phyloP scores from a whole-genome alignment of 768 basidiomycete species.

The Grammothele lineata region DNA sequence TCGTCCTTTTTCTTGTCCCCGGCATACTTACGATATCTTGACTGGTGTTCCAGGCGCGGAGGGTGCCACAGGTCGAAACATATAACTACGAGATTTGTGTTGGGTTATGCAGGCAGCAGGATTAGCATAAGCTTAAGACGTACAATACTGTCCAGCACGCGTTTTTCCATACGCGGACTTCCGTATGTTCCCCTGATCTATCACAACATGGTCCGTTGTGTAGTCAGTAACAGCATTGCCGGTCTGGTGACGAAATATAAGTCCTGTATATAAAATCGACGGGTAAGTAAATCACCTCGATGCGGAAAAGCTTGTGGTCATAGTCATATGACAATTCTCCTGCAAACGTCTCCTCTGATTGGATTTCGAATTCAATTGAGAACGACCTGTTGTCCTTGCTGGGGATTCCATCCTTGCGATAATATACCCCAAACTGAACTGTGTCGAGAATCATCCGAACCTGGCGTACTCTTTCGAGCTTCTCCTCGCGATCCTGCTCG shows the following conservation, averaged over 20 bases:
- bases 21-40: constrained; percentile 48
- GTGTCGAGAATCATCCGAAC: constrained; percentile 45
- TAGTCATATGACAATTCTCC: constrained; percentile 61
- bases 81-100: constrained; percentile 51
- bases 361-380: constrained; percentile 65
- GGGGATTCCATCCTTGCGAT: constrained; percentile 24
- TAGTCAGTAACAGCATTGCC: constrained; percentile 50
- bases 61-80: constrained; percentile 66
- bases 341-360: constrained; percentile 38
- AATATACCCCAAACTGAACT: constrained; percentile 68
- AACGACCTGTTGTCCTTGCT: constrained; percentile 33
- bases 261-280: constrained; percentile 27
- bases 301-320: constrained; percentile 57
- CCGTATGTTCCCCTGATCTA: constrained; percentile 53
- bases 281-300: constrained; percentile 40
- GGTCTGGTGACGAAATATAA: constrained; percentile 39
- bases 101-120: too few relatives aligned
- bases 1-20: constrained; percentile 36
- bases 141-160: constrained; percentile 50
- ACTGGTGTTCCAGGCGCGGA: constrained; percentile 55
- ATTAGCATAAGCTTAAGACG: not conserved
- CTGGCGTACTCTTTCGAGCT: constrained; percentile 35
- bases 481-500: constrained; percentile 27
- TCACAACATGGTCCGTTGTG: constrained; percentile 42
- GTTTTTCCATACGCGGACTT: constrained; percentile 58